Conservation (phyloP, 179 eudicot genomes). For the Corrigiola litoralis region DNA sequence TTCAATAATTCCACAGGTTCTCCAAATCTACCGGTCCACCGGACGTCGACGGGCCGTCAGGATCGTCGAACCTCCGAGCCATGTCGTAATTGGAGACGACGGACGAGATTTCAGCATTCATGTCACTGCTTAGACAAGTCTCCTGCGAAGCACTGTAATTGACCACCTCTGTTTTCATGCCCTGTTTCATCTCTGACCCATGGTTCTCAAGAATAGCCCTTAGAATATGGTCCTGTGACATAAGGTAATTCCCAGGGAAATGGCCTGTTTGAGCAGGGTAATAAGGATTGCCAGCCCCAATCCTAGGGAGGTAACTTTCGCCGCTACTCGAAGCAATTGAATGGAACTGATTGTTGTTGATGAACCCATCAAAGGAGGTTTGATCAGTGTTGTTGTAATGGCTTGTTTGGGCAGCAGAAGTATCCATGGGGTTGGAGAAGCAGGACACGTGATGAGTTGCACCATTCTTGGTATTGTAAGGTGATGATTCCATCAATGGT, state of each 20-base stretch:
- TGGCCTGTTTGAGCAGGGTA: conserved; percentile 19
- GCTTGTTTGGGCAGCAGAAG: conserved; percentile 33
- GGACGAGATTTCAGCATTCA: conserved; percentile 56
- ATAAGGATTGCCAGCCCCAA: conserved; percentile 10
- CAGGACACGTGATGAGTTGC: conserved; percentile 74
- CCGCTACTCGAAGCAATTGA: conserved; percentile 5
- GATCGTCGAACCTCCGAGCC: conserved; percentile 43
- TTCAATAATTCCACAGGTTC: conserved; percentile 46
- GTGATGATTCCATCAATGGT: conserved; percentile 56
- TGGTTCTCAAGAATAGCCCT: conserved; percentile 39
- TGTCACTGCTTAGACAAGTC: conserved; percentile 53
- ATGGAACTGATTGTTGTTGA: conserved; percentile 23
- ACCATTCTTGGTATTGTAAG: conserved; percentile 21
- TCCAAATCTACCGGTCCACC: conserved; percentile 47
- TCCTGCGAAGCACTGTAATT: conserved; percentile 52
- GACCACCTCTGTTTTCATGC: conserved; percentile 44
- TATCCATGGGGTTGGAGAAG: conserved; percentile 64
- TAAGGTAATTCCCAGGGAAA: conserved; percentile 22
- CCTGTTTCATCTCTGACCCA: conserved; percentile 37
- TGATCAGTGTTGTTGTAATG: conserved; percentile 11
- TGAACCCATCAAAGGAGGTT: conserved; percentile 7
- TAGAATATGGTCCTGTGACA: conserved; percentile 47
- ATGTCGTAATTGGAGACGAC: conserved; percentile 45
- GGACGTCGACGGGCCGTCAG: conserved; percentile 40
- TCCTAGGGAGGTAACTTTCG: conserved; percentile 8